Percentiles rank a stretch among this genome's conserved stretches.
Evolutionary conservation across 2,329 filamentous ascomycete species (phyloP).

Genomic region (Cladosporium sp.): DNA sequence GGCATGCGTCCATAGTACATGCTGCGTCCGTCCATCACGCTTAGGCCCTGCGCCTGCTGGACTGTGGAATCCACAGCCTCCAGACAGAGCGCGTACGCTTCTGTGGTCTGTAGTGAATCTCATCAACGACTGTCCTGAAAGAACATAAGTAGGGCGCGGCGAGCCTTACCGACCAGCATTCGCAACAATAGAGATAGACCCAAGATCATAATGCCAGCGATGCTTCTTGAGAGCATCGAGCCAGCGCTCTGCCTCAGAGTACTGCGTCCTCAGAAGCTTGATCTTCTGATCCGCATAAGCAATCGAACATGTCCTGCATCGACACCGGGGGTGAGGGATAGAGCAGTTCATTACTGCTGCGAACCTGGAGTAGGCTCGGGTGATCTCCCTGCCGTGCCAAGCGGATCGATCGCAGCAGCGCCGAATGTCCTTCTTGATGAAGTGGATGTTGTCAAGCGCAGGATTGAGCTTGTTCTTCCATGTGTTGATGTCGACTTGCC

Average conservation of each 20-base stretch:
- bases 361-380: background rate
- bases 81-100: background rate
- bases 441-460: constrained; percentile 1
- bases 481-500: constrained; percentile 4
- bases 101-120: background rate
- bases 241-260: background rate
- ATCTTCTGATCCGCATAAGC: background rate
- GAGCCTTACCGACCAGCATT: background rate
- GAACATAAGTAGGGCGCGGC: background rate
- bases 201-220: constrained; percentile 6
- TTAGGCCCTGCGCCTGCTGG: constrained; percentile 2
- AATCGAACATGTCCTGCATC: background rate
- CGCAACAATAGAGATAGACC: background rate
- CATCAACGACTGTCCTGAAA: background rate
- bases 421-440: constrained; percentile 5
- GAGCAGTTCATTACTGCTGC: background rate
- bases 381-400: background rate
- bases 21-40: background rate
- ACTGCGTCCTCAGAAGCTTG: background rate
- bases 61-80: background rate
- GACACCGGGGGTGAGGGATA: background rate
- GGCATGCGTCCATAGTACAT: too few relatives aligned
- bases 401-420: background rate
- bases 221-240: constrained; percentile 1
- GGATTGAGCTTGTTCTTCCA: background rate